Base-by-base conservation (phyloP, 352 stramenopile genomes). In the Pythium rishiriense region DNA sequence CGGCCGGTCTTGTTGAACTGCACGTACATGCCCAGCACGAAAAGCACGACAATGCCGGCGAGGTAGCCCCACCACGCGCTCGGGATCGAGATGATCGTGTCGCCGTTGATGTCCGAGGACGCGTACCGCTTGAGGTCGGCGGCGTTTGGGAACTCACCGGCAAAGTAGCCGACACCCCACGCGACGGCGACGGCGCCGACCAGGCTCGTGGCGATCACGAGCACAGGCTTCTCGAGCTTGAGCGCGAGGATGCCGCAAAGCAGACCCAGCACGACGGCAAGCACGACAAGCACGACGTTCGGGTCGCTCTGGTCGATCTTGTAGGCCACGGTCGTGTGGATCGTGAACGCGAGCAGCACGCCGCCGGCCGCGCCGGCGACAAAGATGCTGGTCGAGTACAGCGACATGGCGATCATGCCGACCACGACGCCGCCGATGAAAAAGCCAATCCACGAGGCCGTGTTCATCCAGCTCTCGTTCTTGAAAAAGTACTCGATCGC, bases 371-470 rank as follows among this genome's bases (percentile, higher is more conserved):
- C 80, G 2, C 82, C 82, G 22, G 74, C 69, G n/a, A 85, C 64
- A 64, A 86, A 86, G 65, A 90, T 65, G 46, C 80, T 78, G 12
- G 63, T 55, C 33, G 62, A 74, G 59, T 77, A 87, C n/a, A 87
- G 48, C 39, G 76, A 81, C 33, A 88, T 70, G 57, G 74, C 75
- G 24, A 85, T 54, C 35, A 75, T 69, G 21, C 72, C 82, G 24
- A 77, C 63, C 7, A 88, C 17, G 19, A 91, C 58, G 5, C 82
- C 82, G 49, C 76, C 75, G 7, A 78, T 57, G 48, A 82, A 71
- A 68, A 92, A 92, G 50, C 70, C 78, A 70, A 90, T 83, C 83
- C 83, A 92, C 4, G 79, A 86, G 33, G 73, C 74, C 1, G 72
- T 82, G 43, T 75, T 63, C 22, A 88, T 52, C 46, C 72, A 88